phyloP scores from a whole-genome alignment of 1,139 yeast genomes.

The Pichia sp. region DNA sequence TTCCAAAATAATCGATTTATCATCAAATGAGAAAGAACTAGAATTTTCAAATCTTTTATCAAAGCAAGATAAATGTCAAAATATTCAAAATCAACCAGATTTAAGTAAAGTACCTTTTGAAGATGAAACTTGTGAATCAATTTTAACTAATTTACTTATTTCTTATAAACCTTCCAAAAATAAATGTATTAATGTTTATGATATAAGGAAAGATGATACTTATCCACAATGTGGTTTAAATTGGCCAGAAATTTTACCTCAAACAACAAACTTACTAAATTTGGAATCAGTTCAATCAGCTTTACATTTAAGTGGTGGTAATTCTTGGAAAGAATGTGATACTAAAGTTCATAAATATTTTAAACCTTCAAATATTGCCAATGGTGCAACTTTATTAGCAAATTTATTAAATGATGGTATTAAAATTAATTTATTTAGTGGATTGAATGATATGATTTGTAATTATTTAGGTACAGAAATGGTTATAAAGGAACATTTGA shows the following conservation, averaged over 20 bases:
- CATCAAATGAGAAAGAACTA: not conserved
- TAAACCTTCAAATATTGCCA: constrained; percentile 36
- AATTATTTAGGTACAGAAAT: constrained; percentile 71
- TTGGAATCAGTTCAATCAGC: constrained; percentile 50
- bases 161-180: constrained; percentile 6
- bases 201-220: constrained; percentile 59
- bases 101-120: constrained; percentile 29
- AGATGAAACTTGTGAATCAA: constrained; percentile 41
- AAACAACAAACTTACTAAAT: constrained; percentile 53
- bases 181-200: constrained; percentile 74
- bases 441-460: constrained; percentile 85
- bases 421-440: constrained; percentile 72
- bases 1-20: constrained; percentile 43
- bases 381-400: constrained; percentile 62
- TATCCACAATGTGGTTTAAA: constrained; percentile 88
- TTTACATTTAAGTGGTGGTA: constrained; percentile 40
- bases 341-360: constrained; percentile 47
- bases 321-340: constrained; percentile 73
- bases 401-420: constrained; percentile 46
- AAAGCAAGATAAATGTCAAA: constrained; percentile 59
- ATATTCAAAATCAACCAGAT: constrained; percentile 32
- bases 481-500: constrained; percentile 40
- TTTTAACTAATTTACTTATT: constrained; percentile 33
- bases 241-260: constrained; percentile 77
- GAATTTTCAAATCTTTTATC: constrained; percentile 36